Base-by-base conservation (phyloP, 1,139 yeast species). In the Diutina sp. region DNA sequence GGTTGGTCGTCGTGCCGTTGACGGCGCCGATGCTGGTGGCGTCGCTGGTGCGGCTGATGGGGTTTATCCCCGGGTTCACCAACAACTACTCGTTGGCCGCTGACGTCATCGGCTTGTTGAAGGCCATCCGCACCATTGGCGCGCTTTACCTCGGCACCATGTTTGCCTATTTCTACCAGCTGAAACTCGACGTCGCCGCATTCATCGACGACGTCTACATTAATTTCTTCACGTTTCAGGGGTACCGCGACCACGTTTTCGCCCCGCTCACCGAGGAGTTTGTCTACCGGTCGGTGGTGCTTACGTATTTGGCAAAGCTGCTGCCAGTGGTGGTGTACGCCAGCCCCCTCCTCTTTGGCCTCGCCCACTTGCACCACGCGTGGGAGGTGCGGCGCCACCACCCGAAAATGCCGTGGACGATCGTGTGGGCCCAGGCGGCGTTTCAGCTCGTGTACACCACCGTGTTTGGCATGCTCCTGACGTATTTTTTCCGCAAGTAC, bases 331-430 rank as follows among this genome's bases (percentile, higher is more conserved):
- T 61, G 14, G 60, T 59, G 8, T 58, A 66, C 14, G 25, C n/a
- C 21, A 77, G 91, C 1, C 96, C 97, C 0, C 64, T 85, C 25
- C 78, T 84, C 61, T 93, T 93, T 72, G 96, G 97, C 1, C 65
- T 89, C n/a, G 97, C 98, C 0, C 99, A 93, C 69, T 59, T 87
- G 21, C 97, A 93, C 66, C 98, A 93, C 68, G 95, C 84, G 1
- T 77, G 76, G 61, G 88, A 84, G 59, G 64, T 81, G 56, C 74
- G 73, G 59, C 63, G 67, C 8, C 58, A 58, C 51, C 58, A 67
- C 61, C 53, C 53, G 6, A 35, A 72, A 66, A 6, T 66, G 58
- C 58, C 73, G 0, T 6, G 69, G 2, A 54, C 62, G 0, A 65
- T 69, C n/a, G 75, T 83, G 6, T 51, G 78, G 0, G 54, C 78